Conservation (phyloP, 805 yeast genomes). For the Yarrowia porcina region DNA sequence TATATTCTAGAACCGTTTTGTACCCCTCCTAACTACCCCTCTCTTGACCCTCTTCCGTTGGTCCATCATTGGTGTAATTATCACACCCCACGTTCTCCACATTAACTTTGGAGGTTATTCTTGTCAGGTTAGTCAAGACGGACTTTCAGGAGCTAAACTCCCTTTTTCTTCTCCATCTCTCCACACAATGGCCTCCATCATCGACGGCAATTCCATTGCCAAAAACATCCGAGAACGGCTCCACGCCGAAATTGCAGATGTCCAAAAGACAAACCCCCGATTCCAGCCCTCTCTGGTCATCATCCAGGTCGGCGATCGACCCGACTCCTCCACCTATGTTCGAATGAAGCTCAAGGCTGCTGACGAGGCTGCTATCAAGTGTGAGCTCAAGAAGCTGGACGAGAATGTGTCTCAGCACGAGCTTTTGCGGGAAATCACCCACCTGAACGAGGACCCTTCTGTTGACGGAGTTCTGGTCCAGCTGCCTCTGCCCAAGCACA, state of each 20-base stretch:
- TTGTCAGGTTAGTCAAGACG: neutral
- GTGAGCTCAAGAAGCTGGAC: slow-evolving; percentile 61
- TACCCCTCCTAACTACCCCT: neutral
- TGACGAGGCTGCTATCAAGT: slow-evolving; percentile 69
- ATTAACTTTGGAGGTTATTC: slow-evolving; percentile 5
- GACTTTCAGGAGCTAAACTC: neutral
- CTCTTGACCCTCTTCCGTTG: neutral
- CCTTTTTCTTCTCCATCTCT: neutral
- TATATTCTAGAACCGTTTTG: neutral
- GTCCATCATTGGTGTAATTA: neutral
- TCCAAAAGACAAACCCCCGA: slow-evolving; percentile 44
- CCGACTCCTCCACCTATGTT: slow-evolving; percentile 91
- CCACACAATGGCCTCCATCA: slow-evolving; percentile 22
- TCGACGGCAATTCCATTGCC: slow-evolving; percentile 26
- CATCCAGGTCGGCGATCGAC: slow-evolving; percentile 85
- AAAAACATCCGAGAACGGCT: slow-evolving; percentile 49
- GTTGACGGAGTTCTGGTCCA: slow-evolving; percentile 89
- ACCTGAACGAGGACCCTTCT: slow-evolving; percentile 65
- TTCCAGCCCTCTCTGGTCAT: slow-evolving; percentile 78
- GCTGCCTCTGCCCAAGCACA: slow-evolving; percentile 79
- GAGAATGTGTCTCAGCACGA: slow-evolving; percentile 60
- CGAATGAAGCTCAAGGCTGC: slow-evolving; percentile 90
- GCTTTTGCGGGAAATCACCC: slow-evolving; percentile 52
- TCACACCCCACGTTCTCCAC: slow-evolving; percentile 16
- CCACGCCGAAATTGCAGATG: slow-evolving; percentile 47